Evolutionary conservation across 345 rosid species (phyloP), one percentile per base, ranked within the genome.

Genomic region (Eucalyptus regnans): DNA sequence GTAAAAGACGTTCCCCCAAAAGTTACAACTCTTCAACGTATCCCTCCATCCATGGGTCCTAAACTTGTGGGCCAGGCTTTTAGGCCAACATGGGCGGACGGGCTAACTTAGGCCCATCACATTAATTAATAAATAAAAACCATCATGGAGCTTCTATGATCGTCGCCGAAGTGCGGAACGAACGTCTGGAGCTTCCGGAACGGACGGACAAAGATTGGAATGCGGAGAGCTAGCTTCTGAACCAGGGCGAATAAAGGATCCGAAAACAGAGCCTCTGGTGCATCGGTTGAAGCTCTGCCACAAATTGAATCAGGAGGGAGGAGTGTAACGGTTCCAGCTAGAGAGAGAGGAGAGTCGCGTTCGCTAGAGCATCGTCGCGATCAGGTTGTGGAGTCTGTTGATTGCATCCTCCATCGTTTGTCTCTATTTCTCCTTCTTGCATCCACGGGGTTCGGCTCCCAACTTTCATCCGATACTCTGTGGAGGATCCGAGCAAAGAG

Each of bases 271-370:
- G 64, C 62, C 56, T 56, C 62, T 23, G 62, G 62, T 56, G 62
- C 62, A 5, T 56, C 62, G 29, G 62, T 29, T 9, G 62, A 56
- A 56, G 62, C 62, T 9, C 5, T 23, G 62, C 62, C 62, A 56
- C 25, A 22, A 22, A 56, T 56, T 56, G 29, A 9, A 56, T 56
- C 62, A 56, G 62, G 62, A 58, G 64, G 64, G 64, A 58, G 64
- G 13, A 25, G 64, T 58, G 64, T 9, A 4, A 4, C 29, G 64
- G n/a, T 23, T 58, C 64, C 64, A 58, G 64, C 64, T 23, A 50
- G 52, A 50, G 52, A 25, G 95, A 95, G 97, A 91, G 71, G 90
- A 86, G 13, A 37, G 3, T 76, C 50, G 51, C 43, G 54, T 71
- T 50, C 20, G 13, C 64, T 0, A 5, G 64, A 31, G 27, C 54